These are phyloP conservation scores for Haplographium delicatum DNA, from an alignment of 495 filamentous ascomycete species.

Conservation along the genomic window DNA sequence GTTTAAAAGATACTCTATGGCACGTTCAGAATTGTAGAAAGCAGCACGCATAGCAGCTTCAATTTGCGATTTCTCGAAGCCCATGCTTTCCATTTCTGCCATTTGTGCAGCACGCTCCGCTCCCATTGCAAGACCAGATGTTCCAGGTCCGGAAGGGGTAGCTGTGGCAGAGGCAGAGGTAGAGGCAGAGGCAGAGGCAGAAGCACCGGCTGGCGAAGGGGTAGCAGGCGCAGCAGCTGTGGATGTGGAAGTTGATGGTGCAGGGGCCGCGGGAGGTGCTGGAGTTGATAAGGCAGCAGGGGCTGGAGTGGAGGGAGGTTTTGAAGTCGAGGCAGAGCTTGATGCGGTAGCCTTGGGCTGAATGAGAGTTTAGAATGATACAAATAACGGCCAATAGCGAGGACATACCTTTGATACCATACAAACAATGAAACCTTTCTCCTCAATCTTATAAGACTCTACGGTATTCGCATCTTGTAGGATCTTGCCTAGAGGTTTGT, in stretches of 20 bases:
- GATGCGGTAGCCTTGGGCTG: conserved; percentile 20
- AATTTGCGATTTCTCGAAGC: conserved; percentile 79
- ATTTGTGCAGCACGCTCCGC: conserved; percentile 77
- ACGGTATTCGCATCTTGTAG: conserved; percentile 94
- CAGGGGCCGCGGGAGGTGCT: conserved; percentile 53
- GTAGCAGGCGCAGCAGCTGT: conserved; percentile 57
- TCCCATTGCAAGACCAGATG: conserved; percentile 80
- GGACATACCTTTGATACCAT: conserved; percentile 82
- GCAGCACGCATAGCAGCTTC: conserved; percentile 93
- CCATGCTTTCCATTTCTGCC: conserved; percentile 95
- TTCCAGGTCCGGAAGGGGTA: conserved; percentile 56
- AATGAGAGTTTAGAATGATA: conserved; percentile 20
- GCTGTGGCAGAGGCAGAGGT: too few relatives aligned
- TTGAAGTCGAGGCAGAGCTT: conserved; percentile 16
- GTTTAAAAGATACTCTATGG: conserved; percentile 88
- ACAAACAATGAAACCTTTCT: conserved; percentile 98
- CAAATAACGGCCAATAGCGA: not conserved
- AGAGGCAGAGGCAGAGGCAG: conserved; percentile 37
- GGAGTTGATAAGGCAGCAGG: conserved; percentile 54
- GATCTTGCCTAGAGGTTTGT: conserved; percentile 71
- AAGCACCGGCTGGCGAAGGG: conserved; percentile 44
- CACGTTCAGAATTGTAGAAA: conserved; percentile 93
- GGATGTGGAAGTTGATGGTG: conserved; percentile 33
- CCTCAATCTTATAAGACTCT: conserved; percentile 94
- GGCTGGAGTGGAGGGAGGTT: conserved; percentile 70